Evolutionary conservation across 345 rosid species (phyloP).

Genomic region (Angophora floribunda): DNA sequence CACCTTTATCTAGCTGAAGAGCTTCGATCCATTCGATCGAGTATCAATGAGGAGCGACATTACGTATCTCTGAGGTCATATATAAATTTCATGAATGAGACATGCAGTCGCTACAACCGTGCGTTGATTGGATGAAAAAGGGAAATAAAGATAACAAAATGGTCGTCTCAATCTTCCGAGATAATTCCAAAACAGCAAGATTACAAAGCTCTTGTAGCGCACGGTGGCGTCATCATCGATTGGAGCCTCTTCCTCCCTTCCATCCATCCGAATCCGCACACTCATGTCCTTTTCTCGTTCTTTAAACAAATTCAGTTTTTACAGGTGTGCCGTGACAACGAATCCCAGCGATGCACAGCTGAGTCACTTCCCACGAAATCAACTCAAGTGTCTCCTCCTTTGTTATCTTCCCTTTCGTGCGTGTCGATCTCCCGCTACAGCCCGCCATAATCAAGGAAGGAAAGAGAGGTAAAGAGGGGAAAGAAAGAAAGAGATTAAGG

Average conservation of each 20-base stretch:
- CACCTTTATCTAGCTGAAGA: background rate
- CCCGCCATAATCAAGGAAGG: background rate
- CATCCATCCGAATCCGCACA: background rate
- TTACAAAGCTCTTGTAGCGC: background rate
- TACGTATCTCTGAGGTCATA: background rate
- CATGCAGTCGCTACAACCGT: background rate
- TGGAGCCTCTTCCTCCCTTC: background rate
- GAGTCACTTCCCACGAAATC: background rate
- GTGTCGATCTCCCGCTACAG: background rate
- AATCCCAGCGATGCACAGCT: background rate
- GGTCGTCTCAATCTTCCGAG: background rate
- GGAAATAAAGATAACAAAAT: background rate
- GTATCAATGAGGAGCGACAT: background rate
- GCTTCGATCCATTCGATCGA: background rate
- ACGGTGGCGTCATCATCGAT: background rate
- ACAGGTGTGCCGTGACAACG: background rate
- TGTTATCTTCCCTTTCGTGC: background rate
- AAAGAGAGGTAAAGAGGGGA: background rate
- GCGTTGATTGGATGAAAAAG: background rate
- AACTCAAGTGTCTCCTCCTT: background rate
- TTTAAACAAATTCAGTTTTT: background rate
- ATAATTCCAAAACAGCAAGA: background rate
- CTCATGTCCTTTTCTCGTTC: background rate
- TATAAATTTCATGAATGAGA: background rate
- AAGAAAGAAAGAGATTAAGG: no score